Evolutionary conservation across 225 moss, liverwort and hornwort genomes (phyloP).

Genomic region (Anthoceros angustus): DNA sequence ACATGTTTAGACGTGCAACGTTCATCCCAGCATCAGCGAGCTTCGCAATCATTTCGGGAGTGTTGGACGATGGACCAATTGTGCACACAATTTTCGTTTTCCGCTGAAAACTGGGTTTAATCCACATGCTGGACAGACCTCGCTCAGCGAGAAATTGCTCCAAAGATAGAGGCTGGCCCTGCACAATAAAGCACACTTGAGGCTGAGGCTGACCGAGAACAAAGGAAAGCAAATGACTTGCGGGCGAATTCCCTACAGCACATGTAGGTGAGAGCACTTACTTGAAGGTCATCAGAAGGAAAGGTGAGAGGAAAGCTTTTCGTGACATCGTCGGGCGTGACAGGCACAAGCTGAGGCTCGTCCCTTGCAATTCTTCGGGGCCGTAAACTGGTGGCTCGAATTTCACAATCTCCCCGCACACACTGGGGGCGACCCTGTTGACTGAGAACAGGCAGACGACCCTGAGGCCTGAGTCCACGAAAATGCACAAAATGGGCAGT

Average conservation of each 20-base stretch:
- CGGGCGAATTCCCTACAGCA: not conserved
- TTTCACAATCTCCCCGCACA: constrained; percentile 7
- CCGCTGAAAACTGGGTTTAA: constrained; percentile 79
- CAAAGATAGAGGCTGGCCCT: constrained; percentile 28
- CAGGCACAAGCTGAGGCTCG: constrained; percentile 19
- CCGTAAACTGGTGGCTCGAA: constrained; percentile 21
- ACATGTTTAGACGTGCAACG: constrained; percentile 71
- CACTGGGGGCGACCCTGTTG: not conserved
- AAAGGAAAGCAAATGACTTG: not conserved
- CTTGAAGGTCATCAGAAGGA: constrained; percentile 14
- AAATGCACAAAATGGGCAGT: constrained; percentile 10
- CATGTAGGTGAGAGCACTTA: constrained; percentile 5
- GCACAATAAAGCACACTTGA: not conserved
- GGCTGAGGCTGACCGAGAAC: not conserved
- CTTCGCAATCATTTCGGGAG: constrained; percentile 71
- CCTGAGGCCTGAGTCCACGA: constrained; percentile 10
- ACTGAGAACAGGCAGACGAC: constrained; percentile 5
- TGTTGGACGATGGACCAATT: constrained; percentile 61
- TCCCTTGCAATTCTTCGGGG: constrained; percentile 12
- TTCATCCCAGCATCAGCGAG: constrained; percentile 76
- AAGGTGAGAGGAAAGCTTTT: constrained; percentile 8
- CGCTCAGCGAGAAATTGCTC: constrained; percentile 41
- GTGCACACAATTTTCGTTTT: constrained; percentile 94
- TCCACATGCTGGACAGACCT: constrained; percentile 59
- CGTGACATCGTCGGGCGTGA: constrained; percentile 26